Evolutionary conservation across 495 filamentous ascomycete species (phyloP), one percentile per base, ranked within the genome.

Genomic region (Aspergillus baeticus): DNA sequence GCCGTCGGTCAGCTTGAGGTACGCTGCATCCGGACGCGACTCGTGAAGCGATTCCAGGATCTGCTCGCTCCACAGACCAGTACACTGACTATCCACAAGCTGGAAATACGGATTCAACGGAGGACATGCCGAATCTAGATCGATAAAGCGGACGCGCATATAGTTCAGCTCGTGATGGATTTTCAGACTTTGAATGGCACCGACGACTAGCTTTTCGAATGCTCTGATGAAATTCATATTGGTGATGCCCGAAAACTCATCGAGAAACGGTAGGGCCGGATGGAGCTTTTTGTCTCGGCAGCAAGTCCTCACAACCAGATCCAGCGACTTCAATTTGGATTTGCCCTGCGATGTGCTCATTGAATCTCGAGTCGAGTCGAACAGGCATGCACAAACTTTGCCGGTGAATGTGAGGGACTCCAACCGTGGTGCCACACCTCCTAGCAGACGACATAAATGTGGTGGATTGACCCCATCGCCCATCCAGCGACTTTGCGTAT

Each of bases 111-210:
- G 87, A 58, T 89, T 89, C 2, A 89, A 69, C 4, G 79, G 79
- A 0, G 63, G 71, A 43, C 65, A 63, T 11, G 64, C 74, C 65
- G 71, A 76, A 80, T 86, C 86, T 2, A 89, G 77, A 64, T 90
- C 87, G 21, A 90, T 82, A 63, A 86, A 89, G 48, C 86, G 84
- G 59, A 90, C 87, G 51, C 85, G 74, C 21, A 90, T 68, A 62
- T 80, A 79, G 21, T 81, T 66, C 13, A 90, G 69, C 6, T 67
- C 65, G 35, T 74, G 74, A 51, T 87, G 77, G 14, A 71, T 66
- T 10, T 77, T 72, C 13, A 89, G 68, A 20, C 81, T 73, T 20
- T 78, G 71, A n/a, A 88, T 78, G 10, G 80, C 84, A 10, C 77
- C 76, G 2, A 87, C 36, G 20, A 88, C 80, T 13, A 89, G 73